Base-by-base conservation (phyloP, 257 asterid species). In the Verbascum thapsus region DNA sequence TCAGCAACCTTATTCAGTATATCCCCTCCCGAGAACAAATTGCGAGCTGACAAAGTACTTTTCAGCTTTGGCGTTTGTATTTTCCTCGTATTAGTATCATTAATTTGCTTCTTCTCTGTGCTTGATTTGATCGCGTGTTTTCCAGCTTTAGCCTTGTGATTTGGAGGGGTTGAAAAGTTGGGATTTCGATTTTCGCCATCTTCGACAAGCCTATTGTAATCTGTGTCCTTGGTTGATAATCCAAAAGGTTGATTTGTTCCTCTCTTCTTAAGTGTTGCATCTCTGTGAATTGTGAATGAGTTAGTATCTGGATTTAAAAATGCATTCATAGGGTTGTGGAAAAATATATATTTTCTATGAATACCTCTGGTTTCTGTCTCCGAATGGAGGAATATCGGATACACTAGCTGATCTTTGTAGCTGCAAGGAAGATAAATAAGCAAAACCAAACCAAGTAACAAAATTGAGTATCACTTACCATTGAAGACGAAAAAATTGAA, bases 1-100 rank as follows among this genome's bases (percentile, higher is more conserved):
- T 94, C 99, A 0, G 94, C 74, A 8, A 94, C 91, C 76, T 85
- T 90, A 67, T 70, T 81, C 41, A 94, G 71, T 61, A 94, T 71
- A 61, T 87, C 96, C 17, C 95, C 86, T 11, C 97, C 96, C 0
- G 90, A 77, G 77, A 94, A 94, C 71, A 90, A 74, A 70, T 89
- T 90, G 68, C 85, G 75, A 1, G 97, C 95, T 10, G 99, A 94
- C 40, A 82, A 53, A 16, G 97, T 90, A 70, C 94, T 87, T 75
- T 74, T 85, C 61, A 94, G 83, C 80, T 83, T 87, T 1, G 87
- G 91, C 16, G 72, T 48, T 60, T 73, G 79, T 58, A 72, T n/a
- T n/a, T n/a, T n/a, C n/a, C n/a, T n/a, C n/a, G n/a, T n/a, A n/a
- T n/a, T n/a, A n/a, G n/a, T n/a, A n/a, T n/a, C n/a, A n/a, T n/a